Base-by-base conservation (phyloP, 2,329 filamentous ascomycete species). In the Penicillium sp. region DNA sequence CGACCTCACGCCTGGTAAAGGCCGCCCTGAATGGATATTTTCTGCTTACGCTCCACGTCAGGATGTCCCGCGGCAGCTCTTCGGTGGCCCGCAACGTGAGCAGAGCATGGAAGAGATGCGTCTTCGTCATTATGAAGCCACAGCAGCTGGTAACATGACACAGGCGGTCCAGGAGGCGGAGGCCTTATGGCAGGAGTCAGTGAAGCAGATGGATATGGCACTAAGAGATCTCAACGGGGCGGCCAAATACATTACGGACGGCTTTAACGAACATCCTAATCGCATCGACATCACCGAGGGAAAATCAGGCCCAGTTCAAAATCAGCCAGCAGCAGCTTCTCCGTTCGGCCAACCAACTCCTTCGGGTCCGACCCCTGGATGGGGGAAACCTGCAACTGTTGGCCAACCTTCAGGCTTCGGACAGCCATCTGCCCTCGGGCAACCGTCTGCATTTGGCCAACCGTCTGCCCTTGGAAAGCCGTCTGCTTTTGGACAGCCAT, bases 101-200 rank as follows among this genome's bases (percentile, higher is more conserved):
- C 83, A 88, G 61, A 94, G 87, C 55, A 83, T 84, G 27, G 90
- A 96, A 61, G 90, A 96, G 64, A 76, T 94, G 59, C 77, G 88
- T 33, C 59, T 89, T 17, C 67, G 71, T 14, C 82, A 87, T 57
- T 89, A 90, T 56, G 70, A 80, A 35, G 77, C 77, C 2, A 68
- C 72, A 27, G 74, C 77, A 6, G 57, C 74, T 6, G 84, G 84
- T 1, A 84, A 80, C 39, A 64, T 71, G 34, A 61, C 74, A 38
- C 62, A 67, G 47, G 75, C 73, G 17, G 66, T 79, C 13, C 65
- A 70, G 53, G 69, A 70, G 56, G 69, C 69, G 11, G 61, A 66
- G 57, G 68, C 67, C 10, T 66, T 89, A 5, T 80, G 80, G 52
- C 69, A 74, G 18, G 77, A 79, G 45, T 78, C 83, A 3, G 69